Evolutionary conservation across 2,329 filamentous ascomycete species (phyloP).

Genomic region (Clarireedia homoeocarpa): DNA sequence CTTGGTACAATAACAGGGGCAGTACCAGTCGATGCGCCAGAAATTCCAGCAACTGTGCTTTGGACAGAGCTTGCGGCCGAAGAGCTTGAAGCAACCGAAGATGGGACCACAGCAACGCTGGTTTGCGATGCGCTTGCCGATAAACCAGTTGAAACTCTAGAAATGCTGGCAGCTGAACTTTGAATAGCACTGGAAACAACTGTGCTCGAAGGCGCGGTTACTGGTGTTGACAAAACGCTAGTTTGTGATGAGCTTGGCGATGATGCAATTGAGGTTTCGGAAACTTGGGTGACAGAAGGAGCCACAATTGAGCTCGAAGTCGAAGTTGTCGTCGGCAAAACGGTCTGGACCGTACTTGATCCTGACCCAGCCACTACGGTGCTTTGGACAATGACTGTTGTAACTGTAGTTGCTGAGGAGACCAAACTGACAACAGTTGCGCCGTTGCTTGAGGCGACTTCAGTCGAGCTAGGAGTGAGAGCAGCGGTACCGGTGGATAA

Average conservation of each 20-base stretch:
- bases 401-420: background rate
- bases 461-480: background rate
- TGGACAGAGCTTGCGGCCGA: background rate
- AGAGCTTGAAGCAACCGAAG: background rate
- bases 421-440: background rate
- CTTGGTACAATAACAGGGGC: slow-evolving; percentile 8
- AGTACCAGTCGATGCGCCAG: slow-evolving; percentile 9
- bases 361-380: background rate
- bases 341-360: background rate
- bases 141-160: background rate
- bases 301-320: background rate
- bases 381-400: background rate
- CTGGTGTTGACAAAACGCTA: background rate
- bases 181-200: background rate
- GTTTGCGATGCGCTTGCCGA: background rate
- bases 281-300: background rate
- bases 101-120: background rate
- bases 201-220: background rate
- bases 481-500: no score
- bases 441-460: background rate
- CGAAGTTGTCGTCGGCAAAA: background rate
- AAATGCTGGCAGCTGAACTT: background rate
- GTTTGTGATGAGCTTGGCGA: background rate
- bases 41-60: background rate
- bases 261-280: background rate